Conservation (phyloP, 495 filamentous ascomycete species). For the Neurospora discreta region DNA sequence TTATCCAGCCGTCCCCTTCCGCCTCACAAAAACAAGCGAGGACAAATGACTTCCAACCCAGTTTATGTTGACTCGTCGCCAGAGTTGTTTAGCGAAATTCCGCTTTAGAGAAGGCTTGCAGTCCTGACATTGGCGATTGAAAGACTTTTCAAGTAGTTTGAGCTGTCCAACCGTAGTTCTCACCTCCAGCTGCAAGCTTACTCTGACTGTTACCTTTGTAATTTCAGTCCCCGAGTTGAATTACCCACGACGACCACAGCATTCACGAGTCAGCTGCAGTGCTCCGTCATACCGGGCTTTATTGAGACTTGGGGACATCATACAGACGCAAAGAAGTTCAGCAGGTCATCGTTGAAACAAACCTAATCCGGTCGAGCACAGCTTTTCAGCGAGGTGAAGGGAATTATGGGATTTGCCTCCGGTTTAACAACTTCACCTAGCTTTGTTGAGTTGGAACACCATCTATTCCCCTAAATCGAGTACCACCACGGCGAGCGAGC, state of each 20-base stretch:
- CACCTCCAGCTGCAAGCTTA: not conserved
- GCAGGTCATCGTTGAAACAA: not conserved
- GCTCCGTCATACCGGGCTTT: not conserved
- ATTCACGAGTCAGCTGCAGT: not conserved
- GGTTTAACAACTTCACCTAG: not conserved
- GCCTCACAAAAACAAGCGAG: not conserved
- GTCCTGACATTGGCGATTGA: no score
- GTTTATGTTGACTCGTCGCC: not conserved
- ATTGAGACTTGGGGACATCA: not conserved
- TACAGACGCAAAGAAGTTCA: not conserved
- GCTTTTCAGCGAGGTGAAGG: not conserved
- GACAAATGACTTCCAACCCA: not conserved
- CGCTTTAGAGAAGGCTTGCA: not conserved
- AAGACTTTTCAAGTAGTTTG: not conserved
- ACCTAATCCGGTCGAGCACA: not conserved
- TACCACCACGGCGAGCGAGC: no score
- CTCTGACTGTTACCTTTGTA: not conserved
- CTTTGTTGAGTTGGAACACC: not conserved
- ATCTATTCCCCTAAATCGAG: not conserved
- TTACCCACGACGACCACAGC: not conserved
- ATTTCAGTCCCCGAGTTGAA: not conserved
- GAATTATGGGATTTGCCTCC: not conserved
- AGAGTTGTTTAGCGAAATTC: not conserved
- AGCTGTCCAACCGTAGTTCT: not conserved
- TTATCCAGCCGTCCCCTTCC: not conserved